Evolutionary conservation across 139 green algal genomes (phyloP), one percentile per base, ranked within the genome.

Genomic region (Gonium pectorale): DNA sequence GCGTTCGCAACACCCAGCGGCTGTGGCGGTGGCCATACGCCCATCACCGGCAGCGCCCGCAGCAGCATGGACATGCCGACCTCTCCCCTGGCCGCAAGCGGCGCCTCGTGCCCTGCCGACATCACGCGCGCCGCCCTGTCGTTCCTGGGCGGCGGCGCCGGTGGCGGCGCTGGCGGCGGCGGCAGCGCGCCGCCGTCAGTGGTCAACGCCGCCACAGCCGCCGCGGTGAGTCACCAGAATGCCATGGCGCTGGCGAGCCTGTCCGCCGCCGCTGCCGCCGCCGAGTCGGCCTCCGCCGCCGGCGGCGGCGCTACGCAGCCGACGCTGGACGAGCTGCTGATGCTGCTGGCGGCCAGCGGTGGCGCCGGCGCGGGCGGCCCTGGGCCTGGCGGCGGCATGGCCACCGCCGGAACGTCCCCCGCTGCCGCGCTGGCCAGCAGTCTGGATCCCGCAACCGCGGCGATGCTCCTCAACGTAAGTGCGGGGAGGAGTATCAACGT

Each of bases 211-310:
- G 33, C 46, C 31, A 66, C 26, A 13, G 71, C 49, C 71, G 46
- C 51, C 46, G 71, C 71, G 31, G 49, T 66, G 19, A 67, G 33
- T 22, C 71, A 67, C 19, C 71, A 80, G 24, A 80, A 80, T 37
- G 71, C 71, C 8, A 21, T 80, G 71, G 71, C 71, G 11, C 71
- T 80, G 33, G 71, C 71, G 19, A 51, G 54, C 33, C 51, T 80
- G 73, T 40, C 35, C 15, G 73, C 52, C 2, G 52, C 19, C 21
- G 15, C 22, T 24, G 52, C 37, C 7, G 54, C 33, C 2, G 67
- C 11, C n/a, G 40, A 5, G 5, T 3, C 1, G 3, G 67, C 41
- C 15, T 38, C 38, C 37, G 56, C 56, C 19, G 59, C 41, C 59
- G 40, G 59, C 59, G 22, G 75, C 59, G 75, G 38, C 38, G 59